A percentile compares a stretch with the other conserved stretches of the same genome.
Evolutionary conservation across 176 grass and related monocot genomes (phyloP).

Genomic region (barley (Hordeum vulgare)): DNA sequence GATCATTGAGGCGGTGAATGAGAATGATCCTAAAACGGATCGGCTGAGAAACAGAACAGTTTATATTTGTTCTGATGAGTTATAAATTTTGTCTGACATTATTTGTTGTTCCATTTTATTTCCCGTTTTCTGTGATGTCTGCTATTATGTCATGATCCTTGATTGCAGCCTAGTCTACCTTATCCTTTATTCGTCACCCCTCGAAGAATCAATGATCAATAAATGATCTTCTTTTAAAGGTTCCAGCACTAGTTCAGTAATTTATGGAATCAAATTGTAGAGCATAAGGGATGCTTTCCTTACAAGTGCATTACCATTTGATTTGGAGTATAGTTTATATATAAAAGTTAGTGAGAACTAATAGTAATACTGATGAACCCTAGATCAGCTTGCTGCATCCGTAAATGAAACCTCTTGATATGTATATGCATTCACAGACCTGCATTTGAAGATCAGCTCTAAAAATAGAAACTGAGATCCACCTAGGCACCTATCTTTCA

Average conservation of each 20-base stretch:
- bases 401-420: neutral
- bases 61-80: slow-evolving; percentile 25
- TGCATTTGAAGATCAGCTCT: neutral
- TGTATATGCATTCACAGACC: neutral
- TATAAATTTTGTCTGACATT: slow-evolving; percentile 9
- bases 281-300: neutral
- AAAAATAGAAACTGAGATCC: slow-evolving; percentile 17
- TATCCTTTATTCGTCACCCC: neutral
- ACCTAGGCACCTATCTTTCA: neutral
- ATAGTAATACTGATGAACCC: neutral
- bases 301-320: neutral
- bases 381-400: neutral
- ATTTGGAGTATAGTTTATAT: neutral
- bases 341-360: neutral
- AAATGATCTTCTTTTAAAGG: neutral
- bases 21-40: slow-evolving; percentile 9
- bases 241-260: slow-evolving; percentile 1
- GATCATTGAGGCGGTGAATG: neutral
- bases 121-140: neutral
- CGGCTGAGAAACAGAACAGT: slow-evolving; percentile 4
- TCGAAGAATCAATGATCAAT: neutral
- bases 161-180: neutral
- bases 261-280: neutral
- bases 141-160: neutral
- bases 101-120: neutral